These are phyloP conservation scores for Sordariomycetes sp. DNA, from an alignment of 2,329 filamentous ascomycete genomes.

Conservation along the genomic window DNA sequence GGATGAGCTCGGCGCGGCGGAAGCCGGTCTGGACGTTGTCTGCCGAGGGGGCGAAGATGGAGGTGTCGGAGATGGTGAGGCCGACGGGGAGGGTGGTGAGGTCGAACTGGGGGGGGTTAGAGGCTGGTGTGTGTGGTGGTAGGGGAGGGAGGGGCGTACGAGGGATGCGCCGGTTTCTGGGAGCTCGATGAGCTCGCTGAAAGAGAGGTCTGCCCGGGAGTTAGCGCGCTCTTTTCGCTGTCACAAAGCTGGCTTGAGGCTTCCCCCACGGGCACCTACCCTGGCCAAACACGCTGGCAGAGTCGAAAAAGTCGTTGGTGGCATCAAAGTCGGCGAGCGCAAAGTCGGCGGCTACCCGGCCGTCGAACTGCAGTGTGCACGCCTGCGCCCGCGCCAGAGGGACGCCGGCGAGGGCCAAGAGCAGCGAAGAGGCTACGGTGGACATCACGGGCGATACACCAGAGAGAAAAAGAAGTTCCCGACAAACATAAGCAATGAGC, in stretches of 20 bases:
- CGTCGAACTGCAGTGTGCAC: conserved; percentile 25
- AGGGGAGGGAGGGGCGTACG: conserved; percentile 15
- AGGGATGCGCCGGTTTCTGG: conserved; percentile 27
- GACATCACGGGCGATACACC: neutral
- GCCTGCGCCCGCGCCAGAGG: conserved; percentile 7
- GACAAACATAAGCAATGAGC: conserved; percentile 3
- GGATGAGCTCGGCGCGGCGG: conserved; percentile 46
- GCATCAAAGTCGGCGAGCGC: conserved; percentile 28
- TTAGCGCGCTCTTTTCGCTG: neutral
- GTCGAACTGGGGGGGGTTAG: conserved; percentile 27
- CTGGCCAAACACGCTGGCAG: conserved; percentile 40
- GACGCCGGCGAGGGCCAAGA: neutral
- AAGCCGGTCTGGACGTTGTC: conserved; percentile 45
- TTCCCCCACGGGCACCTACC: conserved; percentile 12
- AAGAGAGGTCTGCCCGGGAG: conserved; percentile 27
- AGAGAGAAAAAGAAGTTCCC: neutral
- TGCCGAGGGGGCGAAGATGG: conserved; percentile 43
- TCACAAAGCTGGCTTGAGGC: neutral
- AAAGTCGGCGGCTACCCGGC: conserved; percentile 28
- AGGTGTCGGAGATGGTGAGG: conserved; percentile 45
- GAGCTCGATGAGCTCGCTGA: conserved; percentile 38
- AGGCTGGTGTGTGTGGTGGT: neutral
- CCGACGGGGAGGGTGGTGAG: conserved; percentile 32
- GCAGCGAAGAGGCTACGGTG: conserved; percentile 13
- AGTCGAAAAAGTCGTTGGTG: conserved; percentile 34